Percentiles rank a stretch among this genome's conserved stretches.
These are phyloP conservation scores for Eutrema yunnanense DNA, from an alignment of 345 rosid species.

Conservation along the genomic window DNA sequence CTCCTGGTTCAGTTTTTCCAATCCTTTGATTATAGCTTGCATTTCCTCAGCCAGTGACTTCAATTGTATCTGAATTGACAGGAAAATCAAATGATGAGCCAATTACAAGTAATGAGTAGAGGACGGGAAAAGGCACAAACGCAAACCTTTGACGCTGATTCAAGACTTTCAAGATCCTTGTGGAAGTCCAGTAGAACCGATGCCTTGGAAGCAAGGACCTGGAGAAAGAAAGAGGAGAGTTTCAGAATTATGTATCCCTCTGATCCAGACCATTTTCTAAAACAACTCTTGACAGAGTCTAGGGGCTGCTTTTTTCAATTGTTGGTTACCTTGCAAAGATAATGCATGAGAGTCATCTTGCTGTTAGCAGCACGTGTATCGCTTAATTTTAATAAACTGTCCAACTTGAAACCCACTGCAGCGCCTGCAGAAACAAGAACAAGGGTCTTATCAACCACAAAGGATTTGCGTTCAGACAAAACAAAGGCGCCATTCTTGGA, in stretches of 20 bases:
- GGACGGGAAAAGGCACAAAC: conserved; percentile 4
- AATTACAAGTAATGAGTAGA: neutral
- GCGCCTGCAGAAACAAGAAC: conserved; percentile 56
- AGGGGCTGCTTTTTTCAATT: neutral
- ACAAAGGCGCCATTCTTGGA: neutral
- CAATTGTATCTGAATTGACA: conserved; percentile 74
- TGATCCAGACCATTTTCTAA: neutral
- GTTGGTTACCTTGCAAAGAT: conserved; percentile 77
- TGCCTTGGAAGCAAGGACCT: conserved; percentile 78
- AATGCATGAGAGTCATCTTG: conserved; percentile 99
- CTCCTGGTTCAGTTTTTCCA: conserved; percentile 93
- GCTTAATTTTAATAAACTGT: conserved; percentile 85
- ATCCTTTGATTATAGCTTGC: conserved; percentile 95
- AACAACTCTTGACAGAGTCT: neutral
- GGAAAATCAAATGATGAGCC: conserved; percentile 5
- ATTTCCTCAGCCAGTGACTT: conserved; percentile 96
- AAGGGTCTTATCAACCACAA: conserved; percentile 6
- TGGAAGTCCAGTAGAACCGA: conserved; percentile 80
- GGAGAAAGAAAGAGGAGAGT: conserved; percentile 12
- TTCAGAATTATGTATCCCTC: neutral
- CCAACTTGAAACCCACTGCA: conserved; percentile 97
- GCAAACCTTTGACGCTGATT: conserved; percentile 76
- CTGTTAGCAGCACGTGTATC: conserved; percentile 90
- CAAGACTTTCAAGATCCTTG: conserved; percentile 78
- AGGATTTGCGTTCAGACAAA: neutral